Percentiles rank a stretch among this genome's conserved stretches.
These are phyloP conservation scores for Pelargonium citronellum DNA, from an alignment of 441 rosid genomes.

Conservation along the genomic window DNA sequence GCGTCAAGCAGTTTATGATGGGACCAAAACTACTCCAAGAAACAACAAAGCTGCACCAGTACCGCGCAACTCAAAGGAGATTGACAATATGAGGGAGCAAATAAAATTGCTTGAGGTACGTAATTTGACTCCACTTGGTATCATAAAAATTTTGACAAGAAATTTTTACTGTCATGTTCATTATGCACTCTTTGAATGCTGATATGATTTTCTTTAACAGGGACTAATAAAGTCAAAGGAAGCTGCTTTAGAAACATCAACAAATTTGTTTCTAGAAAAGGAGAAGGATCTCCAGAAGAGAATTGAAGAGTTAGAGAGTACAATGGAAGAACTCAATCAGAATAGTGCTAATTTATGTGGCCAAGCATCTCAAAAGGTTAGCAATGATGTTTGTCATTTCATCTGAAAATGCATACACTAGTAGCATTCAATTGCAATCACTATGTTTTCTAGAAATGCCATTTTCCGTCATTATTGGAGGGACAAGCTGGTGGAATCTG, in stretches of 20 bases:
- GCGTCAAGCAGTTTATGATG: constrained; percentile 35
- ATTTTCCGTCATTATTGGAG: too few species aligned
- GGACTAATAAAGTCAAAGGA: constrained; percentile 59
- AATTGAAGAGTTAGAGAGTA: constrained; percentile 55
- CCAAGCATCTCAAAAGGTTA: neutral
- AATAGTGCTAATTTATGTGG: neutral
- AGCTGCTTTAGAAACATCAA: constrained; percentile 47
- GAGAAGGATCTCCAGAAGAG: constrained; percentile 47
- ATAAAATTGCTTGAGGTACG: constrained; percentile 64
- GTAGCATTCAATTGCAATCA: neutral
- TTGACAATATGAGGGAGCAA: constrained; percentile 52
- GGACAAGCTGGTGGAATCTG: too few species aligned
- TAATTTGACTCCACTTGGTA: neutral
- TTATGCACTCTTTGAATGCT: too few species aligned
- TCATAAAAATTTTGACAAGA: neutral
- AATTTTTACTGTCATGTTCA: neutral
- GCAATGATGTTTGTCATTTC: neutral
- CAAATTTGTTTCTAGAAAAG: constrained; percentile 43
- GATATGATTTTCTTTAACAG: constrained; percentile 31
- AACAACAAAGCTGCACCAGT: constrained; percentile 40
- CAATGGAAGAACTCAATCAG: constrained; percentile 42
- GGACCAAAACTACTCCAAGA: constrained; percentile 35
- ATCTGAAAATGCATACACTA: neutral
- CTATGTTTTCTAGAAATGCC: neutral
- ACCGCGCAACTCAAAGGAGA: constrained; percentile 47